These are phyloP conservation scores for Tylopilus felleus DNA, from an alignment of 768 basidiomycete genomes.

Conservation along the genomic window DNA sequence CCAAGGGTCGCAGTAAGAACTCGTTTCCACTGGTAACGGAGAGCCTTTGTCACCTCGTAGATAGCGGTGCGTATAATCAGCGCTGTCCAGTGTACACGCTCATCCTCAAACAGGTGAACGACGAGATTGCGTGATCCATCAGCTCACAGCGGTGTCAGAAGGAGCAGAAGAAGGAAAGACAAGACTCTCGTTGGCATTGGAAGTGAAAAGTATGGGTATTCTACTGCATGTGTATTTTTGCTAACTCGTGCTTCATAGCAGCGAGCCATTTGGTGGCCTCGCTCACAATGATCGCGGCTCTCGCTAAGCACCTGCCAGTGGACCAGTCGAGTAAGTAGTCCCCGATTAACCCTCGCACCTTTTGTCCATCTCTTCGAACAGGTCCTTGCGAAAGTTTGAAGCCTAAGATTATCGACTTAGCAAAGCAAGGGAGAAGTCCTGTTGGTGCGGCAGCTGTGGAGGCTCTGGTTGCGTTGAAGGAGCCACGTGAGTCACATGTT, in stretches of 20 bases:
- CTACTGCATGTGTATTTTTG: not conserved
- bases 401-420: not conserved
- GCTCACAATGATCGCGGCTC: not conserved
- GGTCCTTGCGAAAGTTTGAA: not conserved
- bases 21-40: not conserved
- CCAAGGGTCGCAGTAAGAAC: not conserved
- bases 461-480: not conserved
- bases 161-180: not conserved
- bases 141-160: too few relatives aligned
- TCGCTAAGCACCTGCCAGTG: not conserved
- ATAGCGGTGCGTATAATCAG: not conserved
- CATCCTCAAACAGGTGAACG: not conserved
- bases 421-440: not conserved
- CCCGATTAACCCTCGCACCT: not conserved
- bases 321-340: too few relatives aligned
- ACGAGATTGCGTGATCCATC: too few relatives aligned
- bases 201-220: not conserved
- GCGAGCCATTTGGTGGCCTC: not conserved
- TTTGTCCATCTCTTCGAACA: not conserved
- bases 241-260: not conserved
- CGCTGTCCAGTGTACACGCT: not conserved
- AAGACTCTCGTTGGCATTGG: conserved; percentile 1
- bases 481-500: not conserved
- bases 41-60: not conserved
- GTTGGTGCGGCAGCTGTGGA: conserved; percentile 5